These are phyloP conservation scores for Penicillium sp. DNA, from an alignment of 2,329 filamentous ascomycete species.

Conservation along the genomic window DNA sequence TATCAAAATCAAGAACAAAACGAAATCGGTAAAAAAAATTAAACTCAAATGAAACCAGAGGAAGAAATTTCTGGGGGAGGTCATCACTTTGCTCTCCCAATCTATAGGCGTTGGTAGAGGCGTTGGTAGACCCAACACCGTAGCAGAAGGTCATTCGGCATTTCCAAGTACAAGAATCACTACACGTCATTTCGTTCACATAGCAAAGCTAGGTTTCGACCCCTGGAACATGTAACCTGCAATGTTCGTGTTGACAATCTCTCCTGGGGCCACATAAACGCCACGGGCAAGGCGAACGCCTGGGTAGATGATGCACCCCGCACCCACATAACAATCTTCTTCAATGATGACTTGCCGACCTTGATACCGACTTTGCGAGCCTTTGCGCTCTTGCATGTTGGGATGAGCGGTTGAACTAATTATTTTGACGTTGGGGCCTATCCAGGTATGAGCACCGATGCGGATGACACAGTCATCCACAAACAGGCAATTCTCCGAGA, in stretches of 20 bases:
- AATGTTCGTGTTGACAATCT: constrained; percentile 46
- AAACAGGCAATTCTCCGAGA: constrained; percentile 80
- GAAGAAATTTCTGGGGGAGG: not conserved
- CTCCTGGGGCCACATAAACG: constrained; percentile 47
- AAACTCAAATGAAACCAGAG: not conserved
- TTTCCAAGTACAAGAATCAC: not conserved
- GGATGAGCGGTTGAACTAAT: constrained; percentile 72
- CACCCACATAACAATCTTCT: constrained; percentile 66
- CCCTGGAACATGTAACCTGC: constrained; percentile 45
- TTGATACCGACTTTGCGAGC: constrained; percentile 68
- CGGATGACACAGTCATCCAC: constrained; percentile 81
- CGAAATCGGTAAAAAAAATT: not conserved
- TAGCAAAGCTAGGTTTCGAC: constrained; percentile 41
- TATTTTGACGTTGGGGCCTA: constrained; percentile 83
- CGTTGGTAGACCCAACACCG: not conserved
- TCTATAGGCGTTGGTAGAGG: no score
- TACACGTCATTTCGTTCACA: constrained; percentile 28
- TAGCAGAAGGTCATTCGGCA: not conserved
- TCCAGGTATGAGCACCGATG: constrained; percentile 68
- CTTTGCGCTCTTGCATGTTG: constrained; percentile 71
- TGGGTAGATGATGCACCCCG: constrained; percentile 58
- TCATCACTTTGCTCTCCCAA: not conserved
- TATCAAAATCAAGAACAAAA: constrained; percentile 2
- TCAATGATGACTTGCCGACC: constrained; percentile 75
- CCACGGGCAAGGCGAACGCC: constrained; percentile 45